Conservation (phyloP, 2,329 filamentous ascomycete genomes). For the Paracoccidioides brasiliensis region DNA sequence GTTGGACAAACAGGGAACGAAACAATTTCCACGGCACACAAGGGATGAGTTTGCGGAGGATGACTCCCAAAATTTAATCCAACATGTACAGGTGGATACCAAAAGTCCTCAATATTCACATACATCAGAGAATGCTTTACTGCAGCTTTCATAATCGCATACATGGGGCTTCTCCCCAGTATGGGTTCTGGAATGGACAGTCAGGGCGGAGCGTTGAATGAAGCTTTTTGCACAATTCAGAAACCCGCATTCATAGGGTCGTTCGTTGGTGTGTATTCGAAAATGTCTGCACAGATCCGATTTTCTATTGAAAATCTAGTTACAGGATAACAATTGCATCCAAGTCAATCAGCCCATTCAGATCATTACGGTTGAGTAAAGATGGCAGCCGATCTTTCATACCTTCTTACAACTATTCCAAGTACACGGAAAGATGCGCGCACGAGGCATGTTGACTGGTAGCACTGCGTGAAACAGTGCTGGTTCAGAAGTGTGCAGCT, state of each 20-base stretch:
- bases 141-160: conserved; percentile 30
- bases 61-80: neutral
- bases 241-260: conserved; percentile 34
- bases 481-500: neutral
- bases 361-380: neutral
- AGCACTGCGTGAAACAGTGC: neutral
- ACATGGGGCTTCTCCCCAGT: conserved; percentile 34
- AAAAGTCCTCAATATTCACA: conserved; percentile 10
- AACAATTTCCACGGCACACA: neutral
- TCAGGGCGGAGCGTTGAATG: conserved; percentile 36
- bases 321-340: neutral
- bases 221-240: conserved; percentile 36
- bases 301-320: conserved; percentile 37
- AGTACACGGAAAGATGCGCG: conserved; percentile 32
- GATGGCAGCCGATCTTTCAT: conserved; percentile 4
- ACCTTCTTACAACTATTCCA: conserved; percentile 35
- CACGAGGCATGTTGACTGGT: conserved; percentile 24
- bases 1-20: neutral
- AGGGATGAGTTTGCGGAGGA: neutral
- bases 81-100: neutral
- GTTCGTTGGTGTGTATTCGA: conserved; percentile 37
- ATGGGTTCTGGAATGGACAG: conserved; percentile 33
- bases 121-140: conserved; percentile 34
- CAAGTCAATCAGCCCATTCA: conserved; percentile 3
- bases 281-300: conserved; percentile 36